phyloP scores from a whole-genome alignment of 768 basidiomycete genomes.

The Serendipita indica region DNA sequence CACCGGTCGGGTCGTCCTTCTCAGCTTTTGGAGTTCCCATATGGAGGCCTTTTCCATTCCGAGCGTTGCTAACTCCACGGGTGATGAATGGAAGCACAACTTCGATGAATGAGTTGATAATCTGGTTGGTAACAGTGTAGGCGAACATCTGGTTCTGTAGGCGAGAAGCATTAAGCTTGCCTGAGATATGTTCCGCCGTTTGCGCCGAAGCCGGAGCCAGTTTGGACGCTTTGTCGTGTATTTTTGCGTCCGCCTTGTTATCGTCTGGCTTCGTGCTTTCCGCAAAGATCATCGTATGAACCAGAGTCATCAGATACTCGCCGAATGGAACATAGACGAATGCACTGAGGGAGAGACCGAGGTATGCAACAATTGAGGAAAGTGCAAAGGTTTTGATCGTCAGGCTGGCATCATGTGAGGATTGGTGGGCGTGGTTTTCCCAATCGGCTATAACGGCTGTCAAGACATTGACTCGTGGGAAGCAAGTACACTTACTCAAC shows the following conservation, averaged over 20 bases:
- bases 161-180: slow-evolving; percentile 26
- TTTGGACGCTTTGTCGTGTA: slow-evolving; percentile 25
- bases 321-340: slow-evolving; percentile 95
- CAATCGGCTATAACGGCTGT: slow-evolving; percentile 33
- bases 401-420: slow-evolving; percentile 59
- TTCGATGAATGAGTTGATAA: slow-evolving; percentile 60
- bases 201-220: not conserved
- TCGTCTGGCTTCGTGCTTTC: slow-evolving; percentile 20
- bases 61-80: slow-evolving; percentile 39
- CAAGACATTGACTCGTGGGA: not conserved
- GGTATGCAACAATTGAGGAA: slow-evolving; percentile 78
- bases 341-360: slow-evolving; percentile 82
- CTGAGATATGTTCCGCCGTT: not conserved
- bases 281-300: slow-evolving; percentile 21
- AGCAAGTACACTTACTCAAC: slow-evolving; percentile 27
- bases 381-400: slow-evolving; percentile 86
- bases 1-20: slow-evolving; percentile 20
- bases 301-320: slow-evolving; percentile 56
- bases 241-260: slow-evolving; percentile 44
- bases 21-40: not conserved
- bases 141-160: slow-evolving; percentile 89
- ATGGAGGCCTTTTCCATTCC: slow-evolving; percentile 28
- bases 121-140: slow-evolving; percentile 79
- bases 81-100: slow-evolving; percentile 67
- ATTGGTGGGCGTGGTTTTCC: slow-evolving; percentile 84